These are phyloP conservation scores for Galerina marginata DNA, from an alignment of 768 basidiomycete species.

Conservation along the genomic window DNA sequence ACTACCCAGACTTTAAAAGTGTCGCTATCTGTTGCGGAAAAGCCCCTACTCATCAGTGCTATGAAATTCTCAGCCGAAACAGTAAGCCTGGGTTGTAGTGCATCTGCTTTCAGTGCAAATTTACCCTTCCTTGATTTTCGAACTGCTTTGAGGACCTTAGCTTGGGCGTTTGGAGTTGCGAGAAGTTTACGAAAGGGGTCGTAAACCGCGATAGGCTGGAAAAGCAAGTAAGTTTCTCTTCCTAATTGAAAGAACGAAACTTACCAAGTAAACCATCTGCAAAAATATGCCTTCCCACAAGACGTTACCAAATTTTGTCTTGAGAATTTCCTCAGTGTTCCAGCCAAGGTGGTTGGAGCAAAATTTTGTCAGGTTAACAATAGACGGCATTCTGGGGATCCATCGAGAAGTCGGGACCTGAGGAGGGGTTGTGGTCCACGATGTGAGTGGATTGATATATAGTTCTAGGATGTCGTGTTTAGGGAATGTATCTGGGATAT, in stretches of 20 bases:
- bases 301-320: background rate
- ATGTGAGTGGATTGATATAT: constrained; percentile 5
- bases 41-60: too few species aligned
- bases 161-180: too few species aligned
- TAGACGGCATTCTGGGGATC: background rate
- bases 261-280: constrained; percentile 10
- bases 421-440: background rate
- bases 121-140: too few species aligned
- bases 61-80: too few species aligned
- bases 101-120: too few species aligned
- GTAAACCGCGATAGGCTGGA: too few species aligned
- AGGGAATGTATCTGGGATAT: constrained; percentile 3
- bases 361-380: background rate
- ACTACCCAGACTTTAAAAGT: too few species aligned
- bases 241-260: background rate
- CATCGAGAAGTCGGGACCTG: background rate
- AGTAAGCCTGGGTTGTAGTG: too few species aligned
- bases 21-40: too few species aligned
- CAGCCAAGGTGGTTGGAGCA: background rate
- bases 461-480: constrained; percentile 1
- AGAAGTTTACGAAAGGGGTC: too few species aligned
- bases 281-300: constrained; percentile 1
- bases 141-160: too few species aligned
- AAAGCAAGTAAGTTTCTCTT: too few species aligned
- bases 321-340: background rate